phyloP scores from a whole-genome alignment of 805 yeast genomes.

The Suhomyces vadensis region DNA sequence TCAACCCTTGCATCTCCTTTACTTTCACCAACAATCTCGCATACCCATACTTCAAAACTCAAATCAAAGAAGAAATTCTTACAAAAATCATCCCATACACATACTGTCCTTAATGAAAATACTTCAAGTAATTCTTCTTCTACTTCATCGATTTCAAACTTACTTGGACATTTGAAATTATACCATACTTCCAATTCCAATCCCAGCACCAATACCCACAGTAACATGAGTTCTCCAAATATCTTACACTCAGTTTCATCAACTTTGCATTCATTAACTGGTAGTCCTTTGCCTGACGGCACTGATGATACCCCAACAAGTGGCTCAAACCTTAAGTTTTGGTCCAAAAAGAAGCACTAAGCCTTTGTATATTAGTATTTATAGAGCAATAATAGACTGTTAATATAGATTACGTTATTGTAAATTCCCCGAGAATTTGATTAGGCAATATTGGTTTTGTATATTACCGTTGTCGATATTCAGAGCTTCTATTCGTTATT shows the following conservation, averaged over 20 bases:
- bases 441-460: no score
- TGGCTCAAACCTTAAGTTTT: constrained; percentile 16
- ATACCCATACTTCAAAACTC: constrained; percentile 8
- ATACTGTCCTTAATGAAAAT: constrained; percentile 7
- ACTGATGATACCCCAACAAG: neutral
- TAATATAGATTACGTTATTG: no score
- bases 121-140: constrained; percentile 13
- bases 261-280: constrained; percentile 5
- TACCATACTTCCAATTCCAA: constrained; percentile 8
- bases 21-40: constrained; percentile 8
- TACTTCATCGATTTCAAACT: constrained; percentile 15
- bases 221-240: constrained; percentile 1
- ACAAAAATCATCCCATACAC: constrained; percentile 3
- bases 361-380: constrained; percentile 2
- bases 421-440: no score
- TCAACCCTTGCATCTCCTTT: constrained; percentile 6
- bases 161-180: constrained; percentile 17
- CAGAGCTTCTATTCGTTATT: no score
- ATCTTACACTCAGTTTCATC: neutral
- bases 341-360: constrained; percentile 20
- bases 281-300: neutral
- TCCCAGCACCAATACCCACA: constrained; percentile 4
- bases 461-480: no score
- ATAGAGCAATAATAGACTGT: constrained; percentile 5
- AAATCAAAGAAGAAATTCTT: constrained; percentile 12